These are phyloP conservation scores for Ophiostoma piceae DNA, from an alignment of 2,329 filamentous ascomycete genomes.

Conservation along the genomic window DNA sequence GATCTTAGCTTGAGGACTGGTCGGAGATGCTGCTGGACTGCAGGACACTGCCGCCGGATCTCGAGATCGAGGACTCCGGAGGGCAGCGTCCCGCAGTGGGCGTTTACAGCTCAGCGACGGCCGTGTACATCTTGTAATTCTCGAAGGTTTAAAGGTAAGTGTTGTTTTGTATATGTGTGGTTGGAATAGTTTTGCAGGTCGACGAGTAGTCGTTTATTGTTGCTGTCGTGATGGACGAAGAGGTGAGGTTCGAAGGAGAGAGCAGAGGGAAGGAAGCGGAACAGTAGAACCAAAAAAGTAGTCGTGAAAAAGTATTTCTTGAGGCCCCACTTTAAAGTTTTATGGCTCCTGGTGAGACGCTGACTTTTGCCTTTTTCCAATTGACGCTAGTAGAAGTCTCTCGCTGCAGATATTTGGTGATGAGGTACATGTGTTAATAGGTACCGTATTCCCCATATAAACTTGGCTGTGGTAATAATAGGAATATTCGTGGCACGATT, in stretches of 20 bases:
- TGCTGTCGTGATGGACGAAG: conserved; percentile 29
- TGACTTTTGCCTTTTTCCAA: background rate
- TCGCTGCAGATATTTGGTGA: background rate
- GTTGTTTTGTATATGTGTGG: conserved; percentile 36
- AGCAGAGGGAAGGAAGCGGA: conserved; percentile 10
- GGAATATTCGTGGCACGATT: background rate
- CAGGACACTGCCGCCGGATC: conserved; percentile 46
- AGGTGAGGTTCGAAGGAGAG: conserved; percentile 25
- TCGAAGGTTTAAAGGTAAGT: conserved; percentile 54
- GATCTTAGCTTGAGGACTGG: conserved; percentile 47
- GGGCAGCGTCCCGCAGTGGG: conserved; percentile 66
- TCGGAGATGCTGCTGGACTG: conserved; percentile 84
- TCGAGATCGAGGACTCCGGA: conserved; percentile 9
- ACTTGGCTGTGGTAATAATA: background rate
- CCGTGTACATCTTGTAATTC: conserved; percentile 61
- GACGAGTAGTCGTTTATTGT: conserved; percentile 58
- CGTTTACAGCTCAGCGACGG: conserved; percentile 88
- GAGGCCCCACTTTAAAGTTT: conserved; percentile 30
- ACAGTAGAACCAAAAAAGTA: conserved; percentile 9
- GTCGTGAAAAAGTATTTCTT: conserved; percentile 29
- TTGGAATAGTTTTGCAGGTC: conserved; percentile 36
- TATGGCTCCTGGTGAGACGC: conserved; percentile 7
- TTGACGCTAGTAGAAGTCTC: conserved; percentile 1
- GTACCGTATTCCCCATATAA: background rate
- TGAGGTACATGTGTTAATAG: background rate